phyloP scores from a whole-genome alignment of 441 rosid species.

The Capsella rubella region DNA sequence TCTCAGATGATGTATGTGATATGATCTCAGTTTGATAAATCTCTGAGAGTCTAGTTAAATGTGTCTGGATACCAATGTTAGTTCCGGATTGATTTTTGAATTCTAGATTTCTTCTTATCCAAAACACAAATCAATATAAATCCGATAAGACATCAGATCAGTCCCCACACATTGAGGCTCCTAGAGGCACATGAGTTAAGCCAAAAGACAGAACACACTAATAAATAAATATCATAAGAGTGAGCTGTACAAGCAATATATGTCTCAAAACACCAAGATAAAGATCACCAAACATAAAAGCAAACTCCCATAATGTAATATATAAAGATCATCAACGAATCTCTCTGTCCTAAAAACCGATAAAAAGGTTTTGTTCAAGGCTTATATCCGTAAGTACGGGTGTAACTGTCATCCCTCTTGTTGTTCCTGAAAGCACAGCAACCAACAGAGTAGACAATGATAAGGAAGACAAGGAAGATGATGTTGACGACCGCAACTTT shows the following conservation, averaged over 20 bases:
- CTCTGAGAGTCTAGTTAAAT: constrained; percentile 8
- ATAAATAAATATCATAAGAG: constrained; percentile 19
- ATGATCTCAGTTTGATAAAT: constrained; percentile 19
- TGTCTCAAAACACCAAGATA: constrained; percentile 29
- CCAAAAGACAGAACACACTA: constrained; percentile 34
- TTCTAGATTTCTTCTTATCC: neutral
- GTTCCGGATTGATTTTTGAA: constrained; percentile 34
- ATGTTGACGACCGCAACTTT: constrained; percentile 83
- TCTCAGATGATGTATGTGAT: constrained; percentile 4
- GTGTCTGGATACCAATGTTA: constrained; percentile 8
- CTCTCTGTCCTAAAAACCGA: constrained; percentile 36
- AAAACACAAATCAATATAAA: constrained; percentile 10
- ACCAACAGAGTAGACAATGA: constrained; percentile 78
- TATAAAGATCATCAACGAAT: constrained; percentile 24
- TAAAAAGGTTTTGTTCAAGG: constrained; percentile 32
- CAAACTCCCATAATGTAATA: constrained; percentile 10
- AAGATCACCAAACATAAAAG: constrained; percentile 19
- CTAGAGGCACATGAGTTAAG: constrained; percentile 14
- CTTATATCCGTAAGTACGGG: constrained; percentile 44
- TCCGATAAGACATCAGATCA: neutral
- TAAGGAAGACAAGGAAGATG: constrained; percentile 70
- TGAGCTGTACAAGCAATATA: constrained; percentile 39
- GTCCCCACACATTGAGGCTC: neutral
- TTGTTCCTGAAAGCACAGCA: constrained; percentile 95
- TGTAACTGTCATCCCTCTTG: constrained; percentile 54